Percentiles rank a stretch among this genome's conserved stretches.
Conservation (phyloP, 768 basidiomycete species). For the Polyporus arcularius region DNA sequence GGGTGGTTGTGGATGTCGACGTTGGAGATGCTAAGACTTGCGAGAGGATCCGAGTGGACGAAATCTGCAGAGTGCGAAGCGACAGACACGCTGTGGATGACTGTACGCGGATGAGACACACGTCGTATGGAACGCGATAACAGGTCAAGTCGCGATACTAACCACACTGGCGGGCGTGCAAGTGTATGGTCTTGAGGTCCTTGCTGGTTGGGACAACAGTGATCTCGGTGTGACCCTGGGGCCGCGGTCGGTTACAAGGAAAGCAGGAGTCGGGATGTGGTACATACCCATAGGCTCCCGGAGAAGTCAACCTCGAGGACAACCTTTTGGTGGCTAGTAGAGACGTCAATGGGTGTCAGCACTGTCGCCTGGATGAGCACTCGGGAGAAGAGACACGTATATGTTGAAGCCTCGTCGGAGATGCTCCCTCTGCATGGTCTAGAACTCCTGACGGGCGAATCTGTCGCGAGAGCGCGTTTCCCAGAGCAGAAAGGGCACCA, state of each 20-base stretch:
- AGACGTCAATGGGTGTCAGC: constrained; percentile 54
- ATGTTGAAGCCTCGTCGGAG: constrained; percentile 81
- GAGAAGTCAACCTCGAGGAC: constrained; percentile 92
- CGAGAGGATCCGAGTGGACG: constrained; percentile 73
- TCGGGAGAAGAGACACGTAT: constrained; percentile 61
- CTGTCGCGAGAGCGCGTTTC: constrained; percentile 10
- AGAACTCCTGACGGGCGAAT: constrained; percentile 11
- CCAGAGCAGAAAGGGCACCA: background rate
- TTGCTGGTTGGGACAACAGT: constrained; percentile 80
- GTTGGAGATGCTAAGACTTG: constrained; percentile 62
- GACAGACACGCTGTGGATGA: constrained; percentile 73
- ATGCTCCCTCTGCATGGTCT: constrained; percentile 74
- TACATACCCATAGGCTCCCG: constrained; percentile 77
- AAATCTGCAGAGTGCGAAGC: constrained; percentile 75
- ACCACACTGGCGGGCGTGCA: constrained; percentile 91
- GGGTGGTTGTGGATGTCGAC: constrained; percentile 87
- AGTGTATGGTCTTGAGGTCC: constrained; percentile 79
- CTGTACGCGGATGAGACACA: constrained; percentile 42
- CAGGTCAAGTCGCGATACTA: constrained; percentile 32
- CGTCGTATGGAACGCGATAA: constrained; percentile 21
- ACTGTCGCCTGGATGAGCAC: constrained; percentile 21
- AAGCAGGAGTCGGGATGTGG: constrained; percentile 26
- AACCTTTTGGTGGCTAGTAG: constrained; percentile 95
- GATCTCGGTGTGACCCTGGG: constrained; percentile 90
- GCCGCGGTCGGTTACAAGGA: constrained; percentile 10